Conservation (phyloP, 495 filamentous ascomycete species). For the Daldinia vernicosa region DNA sequence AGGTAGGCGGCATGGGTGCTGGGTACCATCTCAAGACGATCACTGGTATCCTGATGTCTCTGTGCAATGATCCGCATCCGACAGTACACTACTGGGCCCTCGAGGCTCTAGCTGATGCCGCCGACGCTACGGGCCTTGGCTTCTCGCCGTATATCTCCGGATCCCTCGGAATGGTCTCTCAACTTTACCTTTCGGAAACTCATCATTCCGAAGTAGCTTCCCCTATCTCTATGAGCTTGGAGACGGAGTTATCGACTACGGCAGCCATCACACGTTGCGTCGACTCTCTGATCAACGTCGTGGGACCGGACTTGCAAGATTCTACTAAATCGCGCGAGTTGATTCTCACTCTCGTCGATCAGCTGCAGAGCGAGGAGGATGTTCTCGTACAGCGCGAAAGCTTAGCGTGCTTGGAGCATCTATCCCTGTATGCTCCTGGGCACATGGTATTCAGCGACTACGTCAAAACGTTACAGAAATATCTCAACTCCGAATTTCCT, state of each 20-base stretch:
- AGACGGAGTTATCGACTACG: constrained; percentile 80
- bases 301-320: constrained; percentile 95
- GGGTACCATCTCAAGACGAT: constrained; percentile 98
- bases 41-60: constrained; percentile 90
- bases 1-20: constrained; percentile 97
- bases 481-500: constrained; percentile 71
- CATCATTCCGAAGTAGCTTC: constrained; percentile 86
- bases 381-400: constrained; percentile 77
- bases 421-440: constrained; percentile 89
- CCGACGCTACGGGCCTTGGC: constrained; percentile 90
- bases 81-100: constrained; percentile 96
- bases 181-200: constrained; percentile 88
- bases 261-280: constrained; percentile 86
- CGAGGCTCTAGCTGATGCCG: constrained; percentile 84
- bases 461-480: constrained; percentile 79
- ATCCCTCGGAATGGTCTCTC: constrained; percentile 90
- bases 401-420: constrained; percentile 85
- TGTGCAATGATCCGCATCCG: constrained; percentile 95
- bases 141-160: constrained; percentile 90
- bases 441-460: constrained; percentile 85
- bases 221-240: constrained; percentile 84
- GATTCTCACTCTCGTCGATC: constrained; percentile 83
- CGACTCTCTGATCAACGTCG: constrained; percentile 94
- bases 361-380: constrained; percentile 83
- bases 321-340: constrained; percentile 89